These are phyloP conservation scores for Naegleria fowleri DNA, from an alignment of 208 protist genomes.

Conservation along the genomic window DNA sequence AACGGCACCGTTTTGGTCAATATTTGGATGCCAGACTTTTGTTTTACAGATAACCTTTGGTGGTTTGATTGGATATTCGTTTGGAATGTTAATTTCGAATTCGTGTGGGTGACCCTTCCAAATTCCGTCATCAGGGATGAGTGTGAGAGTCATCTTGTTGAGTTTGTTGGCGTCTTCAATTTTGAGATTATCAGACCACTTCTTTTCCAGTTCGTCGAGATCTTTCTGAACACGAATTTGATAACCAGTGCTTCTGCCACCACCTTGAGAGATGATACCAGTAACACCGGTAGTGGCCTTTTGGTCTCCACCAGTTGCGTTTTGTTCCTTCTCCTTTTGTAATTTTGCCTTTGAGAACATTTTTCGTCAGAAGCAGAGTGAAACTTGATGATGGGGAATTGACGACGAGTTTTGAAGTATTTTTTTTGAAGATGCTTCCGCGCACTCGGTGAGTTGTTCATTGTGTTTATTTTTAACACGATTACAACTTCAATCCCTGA, in stretches of 20 bases:
- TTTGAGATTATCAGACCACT: conserved; percentile 15
- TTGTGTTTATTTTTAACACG: too few species aligned
- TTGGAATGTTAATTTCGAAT: background rate
- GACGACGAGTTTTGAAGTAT: too few species aligned
- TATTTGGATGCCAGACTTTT: conserved; percentile 42
- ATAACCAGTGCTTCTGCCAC: background rate
- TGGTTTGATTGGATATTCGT: conserved; percentile 20
- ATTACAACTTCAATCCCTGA: too few species aligned
- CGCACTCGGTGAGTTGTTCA: too few species aligned
- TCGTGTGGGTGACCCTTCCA: conserved; percentile 20
- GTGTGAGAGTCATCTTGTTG: background rate
- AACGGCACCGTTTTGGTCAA: conserved; percentile 40
- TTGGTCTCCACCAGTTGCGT: background rate
- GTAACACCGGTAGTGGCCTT: background rate
- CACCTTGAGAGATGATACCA: background rate
- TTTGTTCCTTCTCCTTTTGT: background rate
- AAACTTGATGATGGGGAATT: too few species aligned
- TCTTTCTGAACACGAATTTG: conserved; percentile 26
- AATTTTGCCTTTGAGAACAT: background rate
- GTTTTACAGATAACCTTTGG: conserved; percentile 26
- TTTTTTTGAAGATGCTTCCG: too few species aligned
- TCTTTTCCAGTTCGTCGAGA: background rate
- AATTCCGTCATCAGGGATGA: conserved; percentile 23
- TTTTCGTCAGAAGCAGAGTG: background rate
- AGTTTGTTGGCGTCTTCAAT: background rate